These are phyloP conservation scores for Phytopythium cucurbitacearum DNA, from an alignment of 352 stramenopile species.

Conservation along the genomic window DNA sequence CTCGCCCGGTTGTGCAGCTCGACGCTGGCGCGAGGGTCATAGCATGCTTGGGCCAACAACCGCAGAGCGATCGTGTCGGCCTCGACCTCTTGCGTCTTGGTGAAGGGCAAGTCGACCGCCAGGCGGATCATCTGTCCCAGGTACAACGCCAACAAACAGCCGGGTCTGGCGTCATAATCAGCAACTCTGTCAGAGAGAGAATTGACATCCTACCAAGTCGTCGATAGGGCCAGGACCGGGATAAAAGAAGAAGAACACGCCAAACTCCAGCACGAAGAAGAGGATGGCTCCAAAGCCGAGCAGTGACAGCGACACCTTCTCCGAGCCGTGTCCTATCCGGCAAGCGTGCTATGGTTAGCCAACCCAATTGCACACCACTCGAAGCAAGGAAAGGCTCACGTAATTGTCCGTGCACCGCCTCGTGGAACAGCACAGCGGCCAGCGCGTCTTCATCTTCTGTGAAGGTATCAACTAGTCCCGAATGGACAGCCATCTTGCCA, in stretches of 20 bases:
- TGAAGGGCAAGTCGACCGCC: conserved; percentile 42
- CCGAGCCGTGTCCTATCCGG: conserved; percentile 46
- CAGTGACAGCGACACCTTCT: conserved; percentile 67
- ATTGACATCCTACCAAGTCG: background rate
- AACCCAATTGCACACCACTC: conserved; percentile 1
- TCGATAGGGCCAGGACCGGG: conserved; percentile 1
- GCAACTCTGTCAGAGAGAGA: background rate
- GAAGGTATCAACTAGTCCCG: conserved; percentile 62
- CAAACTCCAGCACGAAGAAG: conserved; percentile 5
- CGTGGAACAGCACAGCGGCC: conserved; percentile 68
- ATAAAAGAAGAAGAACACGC: conserved; percentile 6
- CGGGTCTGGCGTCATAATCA: too few species aligned
- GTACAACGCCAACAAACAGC: too few species aligned
- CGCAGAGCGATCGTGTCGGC: conserved; percentile 46
- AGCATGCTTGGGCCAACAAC: conserved; percentile 51
- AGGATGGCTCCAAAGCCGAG: background rate
- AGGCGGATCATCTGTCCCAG: conserved; percentile 33
- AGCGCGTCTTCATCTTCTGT: conserved; percentile 48
- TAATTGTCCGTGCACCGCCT: conserved; percentile 61
- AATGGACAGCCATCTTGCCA: conserved; percentile 73
- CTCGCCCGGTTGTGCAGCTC: conserved; percentile 26
- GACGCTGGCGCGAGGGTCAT: conserved; percentile 43
- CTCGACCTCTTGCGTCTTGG: conserved; percentile 43
- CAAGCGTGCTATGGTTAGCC: background rate
- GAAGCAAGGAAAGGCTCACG: conserved; percentile 22